A percentile compares a stretch with the other conserved stretches of the same genome.
phyloP scores from a whole-genome alignment of 1,284 basidiomycete species.

The Boletus semigastroideus region DNA sequence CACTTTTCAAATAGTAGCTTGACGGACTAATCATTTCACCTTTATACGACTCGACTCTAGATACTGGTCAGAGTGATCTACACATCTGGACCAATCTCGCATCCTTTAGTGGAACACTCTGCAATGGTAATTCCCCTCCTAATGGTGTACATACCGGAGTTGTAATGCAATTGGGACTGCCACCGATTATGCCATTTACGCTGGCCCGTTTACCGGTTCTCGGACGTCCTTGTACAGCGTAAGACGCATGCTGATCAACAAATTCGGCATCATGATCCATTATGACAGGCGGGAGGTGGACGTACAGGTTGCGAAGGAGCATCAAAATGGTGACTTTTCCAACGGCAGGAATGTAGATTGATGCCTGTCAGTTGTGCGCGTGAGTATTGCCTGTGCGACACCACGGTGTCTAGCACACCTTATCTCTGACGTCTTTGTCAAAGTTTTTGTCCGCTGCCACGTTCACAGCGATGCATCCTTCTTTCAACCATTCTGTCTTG shows the following conservation, averaged over 20 bases:
- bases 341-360: slow-evolving; percentile 89
- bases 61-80: slow-evolving; percentile 14
- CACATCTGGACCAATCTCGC: slow-evolving; percentile 11
- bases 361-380: slow-evolving; percentile 56
- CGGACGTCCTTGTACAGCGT: slow-evolving; percentile 60
- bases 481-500: slow-evolving; percentile 85
- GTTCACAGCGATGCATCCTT: slow-evolving; percentile 92
- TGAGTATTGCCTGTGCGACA: slow-evolving; percentile 11
- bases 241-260: slow-evolving; percentile 59
- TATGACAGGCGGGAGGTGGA: slow-evolving; percentile 5
- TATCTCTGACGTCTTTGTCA: slow-evolving; percentile 88
- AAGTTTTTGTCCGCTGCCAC: slow-evolving; percentile 98
- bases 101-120: slow-evolving; percentile 15
- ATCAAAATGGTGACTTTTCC: slow-evolving; percentile 97
- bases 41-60: slow-evolving; percentile 19
- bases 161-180: slow-evolving; percentile 30
- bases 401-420: slow-evolving; percentile 49
- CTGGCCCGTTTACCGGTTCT: slow-evolving; percentile 2
- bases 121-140: slow-evolving; percentile 29
- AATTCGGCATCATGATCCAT: background rate
- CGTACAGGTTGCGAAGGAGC: slow-evolving; percentile 91
- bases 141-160: slow-evolving; percentile 36
- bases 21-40: slow-evolving; percentile 7
- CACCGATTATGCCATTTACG: slow-evolving; percentile 16
- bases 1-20: slow-evolving; percentile 34